Evolutionary conservation across 2,329 filamentous ascomycete genomes (phyloP).

Genomic region (Rhynchosporium graminicola): DNA sequence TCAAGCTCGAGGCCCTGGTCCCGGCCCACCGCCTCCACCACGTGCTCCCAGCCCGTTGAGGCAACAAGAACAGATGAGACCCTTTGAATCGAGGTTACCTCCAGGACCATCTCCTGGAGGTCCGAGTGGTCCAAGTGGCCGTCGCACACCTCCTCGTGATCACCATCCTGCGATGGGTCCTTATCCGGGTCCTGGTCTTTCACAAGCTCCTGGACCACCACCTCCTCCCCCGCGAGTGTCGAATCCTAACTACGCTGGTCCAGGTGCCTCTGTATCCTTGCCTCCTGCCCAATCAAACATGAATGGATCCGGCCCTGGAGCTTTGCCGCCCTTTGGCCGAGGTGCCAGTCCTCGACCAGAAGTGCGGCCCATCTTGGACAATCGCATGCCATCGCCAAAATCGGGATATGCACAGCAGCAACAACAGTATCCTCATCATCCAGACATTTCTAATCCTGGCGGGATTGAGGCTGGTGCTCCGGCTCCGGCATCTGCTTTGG

Average conservation of each 20-base stretch:
- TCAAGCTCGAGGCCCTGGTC: constrained; percentile 65
- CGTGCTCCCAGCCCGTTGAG: constrained; percentile 63
- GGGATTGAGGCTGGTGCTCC: constrained; percentile 61
- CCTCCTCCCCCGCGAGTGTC: constrained; percentile 53
- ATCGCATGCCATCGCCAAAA: constrained; percentile 87
- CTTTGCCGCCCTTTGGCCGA: constrained; percentile 70
- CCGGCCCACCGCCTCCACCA: constrained; percentile 64
- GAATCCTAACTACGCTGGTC: constrained; percentile 60
- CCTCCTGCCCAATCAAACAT: constrained; percentile 46
- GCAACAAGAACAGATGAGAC: constrained; percentile 67
- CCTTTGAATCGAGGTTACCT: constrained; percentile 48
- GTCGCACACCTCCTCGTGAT: constrained; percentile 55
- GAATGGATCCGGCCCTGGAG: constrained; percentile 36
- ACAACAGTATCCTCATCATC: constrained; percentile 75
- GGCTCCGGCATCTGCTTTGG: constrained; percentile 62
- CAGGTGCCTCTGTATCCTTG: constrained; percentile 44
- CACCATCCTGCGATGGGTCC: constrained; percentile 38
- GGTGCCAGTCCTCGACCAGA: constrained; percentile 81
- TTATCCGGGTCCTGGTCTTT: constrained; percentile 37
- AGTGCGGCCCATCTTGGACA: constrained; percentile 78
- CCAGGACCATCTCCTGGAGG: constrained; percentile 63
- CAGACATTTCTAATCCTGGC: constrained; percentile 49
- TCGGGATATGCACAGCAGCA: constrained; percentile 81
- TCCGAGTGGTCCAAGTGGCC: constrained; percentile 55
- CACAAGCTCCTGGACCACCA: constrained; percentile 50